Evolutionary conservation across 768 basidiomycete species (phyloP).

Genomic region (Auriscalpium microsporum): DNA sequence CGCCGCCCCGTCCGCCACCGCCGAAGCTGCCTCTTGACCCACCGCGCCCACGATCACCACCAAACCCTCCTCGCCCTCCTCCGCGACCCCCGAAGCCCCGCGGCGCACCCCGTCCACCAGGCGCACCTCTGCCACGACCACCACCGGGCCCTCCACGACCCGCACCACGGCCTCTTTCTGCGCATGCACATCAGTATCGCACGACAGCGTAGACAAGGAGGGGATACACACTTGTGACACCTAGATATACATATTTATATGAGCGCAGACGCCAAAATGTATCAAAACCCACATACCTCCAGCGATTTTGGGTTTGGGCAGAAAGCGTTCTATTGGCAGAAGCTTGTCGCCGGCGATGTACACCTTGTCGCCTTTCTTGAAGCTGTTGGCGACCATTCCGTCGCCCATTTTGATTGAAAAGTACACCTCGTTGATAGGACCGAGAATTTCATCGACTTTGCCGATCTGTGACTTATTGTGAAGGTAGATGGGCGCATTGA

Average conservation of each 20-base stretch:
- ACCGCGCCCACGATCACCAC: conserved; percentile 35
- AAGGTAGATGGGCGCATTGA: conserved; percentile 97
- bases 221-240: conserved; percentile 25
- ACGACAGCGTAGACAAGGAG: conserved; percentile 5
- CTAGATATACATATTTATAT: conserved; percentile 15
- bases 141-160: conserved; percentile 23
- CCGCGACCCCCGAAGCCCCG: conserved; percentile 18
- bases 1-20: conserved; percentile 26
- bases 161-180: conserved; percentile 38
- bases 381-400: conserved; percentile 91
- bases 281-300: conserved; percentile 40
- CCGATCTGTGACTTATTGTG: conserved; percentile 94
- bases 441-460: conserved; percentile 98
- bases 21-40: conserved; percentile 38
- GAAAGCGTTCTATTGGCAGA: conserved; percentile 89
- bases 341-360: conserved; percentile 98
- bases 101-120: conserved; percentile 22
- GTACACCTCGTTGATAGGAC: conserved; percentile 97
- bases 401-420: conserved; percentile 97
- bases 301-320: conserved; percentile 86
- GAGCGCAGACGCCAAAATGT: not conserved
- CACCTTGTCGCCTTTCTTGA: conserved; percentile 97
- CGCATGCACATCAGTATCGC: conserved; percentile 16
- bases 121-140: conserved; percentile 16
- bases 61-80: conserved; percentile 35